Evolutionary conservation across 192 early-diverging fungal genomes (phyloP).

Genomic region (Geosiphon pyriformis): DNA sequence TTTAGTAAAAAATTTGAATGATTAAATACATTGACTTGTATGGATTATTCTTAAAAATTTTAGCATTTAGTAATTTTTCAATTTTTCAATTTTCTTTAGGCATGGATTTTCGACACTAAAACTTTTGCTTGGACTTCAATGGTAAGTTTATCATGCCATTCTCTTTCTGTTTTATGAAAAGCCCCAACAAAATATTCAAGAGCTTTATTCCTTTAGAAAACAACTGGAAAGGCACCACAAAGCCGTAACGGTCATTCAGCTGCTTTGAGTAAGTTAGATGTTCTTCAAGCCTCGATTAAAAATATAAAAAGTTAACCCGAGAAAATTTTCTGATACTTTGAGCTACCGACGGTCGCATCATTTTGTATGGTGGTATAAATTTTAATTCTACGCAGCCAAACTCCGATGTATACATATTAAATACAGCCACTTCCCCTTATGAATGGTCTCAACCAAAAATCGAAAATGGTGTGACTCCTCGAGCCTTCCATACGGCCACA

Average conservation of each 20-base stretch:
- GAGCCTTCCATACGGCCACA: background rate
- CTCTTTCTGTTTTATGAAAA: too few relatives aligned
- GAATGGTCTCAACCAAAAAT: background rate
- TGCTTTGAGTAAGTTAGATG: background rate
- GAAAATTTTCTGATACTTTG: too few relatives aligned
- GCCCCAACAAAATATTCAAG: background rate
- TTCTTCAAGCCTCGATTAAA: too few relatives aligned
- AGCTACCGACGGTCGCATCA: background rate
- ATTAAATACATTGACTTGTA: too few relatives aligned
- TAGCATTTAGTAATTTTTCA: too few relatives aligned
- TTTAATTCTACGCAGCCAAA: background rate
- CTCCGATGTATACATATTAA: background rate
- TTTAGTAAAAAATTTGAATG: too few relatives aligned
- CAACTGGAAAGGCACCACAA: background rate
- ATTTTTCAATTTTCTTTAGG: too few relatives aligned
- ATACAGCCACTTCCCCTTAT: background rate
- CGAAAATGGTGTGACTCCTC: background rate
- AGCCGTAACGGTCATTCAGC: background rate
- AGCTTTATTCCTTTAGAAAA: background rate
- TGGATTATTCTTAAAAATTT: too few relatives aligned
- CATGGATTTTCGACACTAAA: too few relatives aligned
- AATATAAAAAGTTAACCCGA: too few relatives aligned
- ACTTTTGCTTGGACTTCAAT: too few relatives aligned
- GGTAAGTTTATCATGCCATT: too few relatives aligned
- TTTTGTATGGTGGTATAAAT: background rate